A percentile compares a stretch with the other conserved stretches of the same genome.
Evolutionary conservation across 805 yeast species (phyloP).

Genomic region (Schizosaccharomyces lindneri): DNA sequence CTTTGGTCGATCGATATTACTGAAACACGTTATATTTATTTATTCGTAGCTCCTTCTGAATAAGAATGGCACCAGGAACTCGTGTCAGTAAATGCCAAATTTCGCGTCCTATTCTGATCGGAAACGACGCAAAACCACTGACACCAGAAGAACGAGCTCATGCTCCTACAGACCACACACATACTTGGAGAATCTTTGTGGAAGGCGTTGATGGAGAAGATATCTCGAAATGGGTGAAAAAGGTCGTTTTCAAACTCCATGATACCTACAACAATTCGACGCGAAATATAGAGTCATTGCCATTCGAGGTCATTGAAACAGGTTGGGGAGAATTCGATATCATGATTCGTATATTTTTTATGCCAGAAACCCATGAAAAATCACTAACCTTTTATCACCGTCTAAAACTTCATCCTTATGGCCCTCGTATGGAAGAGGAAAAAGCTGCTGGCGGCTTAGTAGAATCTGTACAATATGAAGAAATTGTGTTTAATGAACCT

Average conservation of each 20-base stretch:
- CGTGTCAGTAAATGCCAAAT: constrained; percentile 14
- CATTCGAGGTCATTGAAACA: constrained; percentile 84
- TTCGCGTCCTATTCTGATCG: constrained; percentile 56
- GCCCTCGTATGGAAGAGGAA: constrained; percentile 12
- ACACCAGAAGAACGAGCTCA: constrained; percentile 25
- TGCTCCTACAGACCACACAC: constrained; percentile 79
- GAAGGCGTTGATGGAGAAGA: constrained; percentile 63
- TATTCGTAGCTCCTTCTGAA: neutral
- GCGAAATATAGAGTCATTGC: constrained; percentile 69
- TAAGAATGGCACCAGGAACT: neutral
- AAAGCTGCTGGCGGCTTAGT: constrained; percentile 19
- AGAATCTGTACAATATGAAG: constrained; percentile 52
- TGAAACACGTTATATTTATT: neutral
- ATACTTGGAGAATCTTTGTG: constrained; percentile 82
- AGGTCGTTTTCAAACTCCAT: constrained; percentile 82
- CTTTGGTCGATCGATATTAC: neutral
- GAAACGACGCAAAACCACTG: constrained; percentile 53
- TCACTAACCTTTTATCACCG: constrained; percentile 69
- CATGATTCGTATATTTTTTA: constrained; percentile 62
- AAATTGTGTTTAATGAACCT: constrained; percentile 84
- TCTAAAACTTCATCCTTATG: constrained; percentile 74
- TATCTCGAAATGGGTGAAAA: constrained; percentile 53
- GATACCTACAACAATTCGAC: constrained; percentile 78
- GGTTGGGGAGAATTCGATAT: constrained; percentile 99
- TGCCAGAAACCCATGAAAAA: constrained; percentile 71